Percentiles rank a stretch among this genome's conserved stretches.
phyloP scores from a whole-genome alignment of 441 rosid species.

The Dalechampia spathulata region DNA sequence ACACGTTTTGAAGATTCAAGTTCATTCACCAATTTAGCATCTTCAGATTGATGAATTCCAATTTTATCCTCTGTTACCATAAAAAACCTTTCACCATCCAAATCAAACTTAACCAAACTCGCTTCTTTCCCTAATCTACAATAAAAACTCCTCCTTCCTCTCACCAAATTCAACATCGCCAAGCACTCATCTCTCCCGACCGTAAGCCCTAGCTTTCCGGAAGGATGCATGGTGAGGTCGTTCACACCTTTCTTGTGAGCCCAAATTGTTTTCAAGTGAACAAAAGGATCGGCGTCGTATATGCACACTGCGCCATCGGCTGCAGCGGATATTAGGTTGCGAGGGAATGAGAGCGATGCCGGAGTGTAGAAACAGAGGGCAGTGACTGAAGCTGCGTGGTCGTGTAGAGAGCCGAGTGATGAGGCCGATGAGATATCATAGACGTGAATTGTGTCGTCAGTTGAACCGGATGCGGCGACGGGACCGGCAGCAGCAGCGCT shows the following conservation, averaged over 20 bases:
- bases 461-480: slow-evolving; percentile 74
- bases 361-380: slow-evolving; percentile 75
- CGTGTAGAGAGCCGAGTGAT: slow-evolving; percentile 73
- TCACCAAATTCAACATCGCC: slow-evolving; percentile 78
- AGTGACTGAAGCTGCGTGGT: slow-evolving; percentile 58
- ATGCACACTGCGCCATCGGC: slow-evolving; percentile 78
- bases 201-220: slow-evolving; percentile 72
- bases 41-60: slow-evolving; percentile 75
- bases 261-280: slow-evolving; percentile 58
- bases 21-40: slow-evolving; percentile 66
- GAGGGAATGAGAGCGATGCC: slow-evolving; percentile 64
- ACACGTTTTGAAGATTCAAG: slow-evolving; percentile 50
- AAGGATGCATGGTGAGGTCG: slow-evolving; percentile 65
- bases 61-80: slow-evolving; percentile 55
- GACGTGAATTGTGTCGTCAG: slow-evolving; percentile 75
- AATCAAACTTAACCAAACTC: slow-evolving; percentile 49
- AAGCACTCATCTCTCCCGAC: slow-evolving; percentile 79
- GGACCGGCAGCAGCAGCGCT: slow-evolving; percentile 68
- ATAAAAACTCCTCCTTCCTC: slow-evolving; percentile 81
- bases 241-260: slow-evolving; percentile 67
- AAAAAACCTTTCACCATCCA: slow-evolving; percentile 61
- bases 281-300: slow-evolving; percentile 77
- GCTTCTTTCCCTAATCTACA: slow-evolving; percentile 72
- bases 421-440: slow-evolving; percentile 76
- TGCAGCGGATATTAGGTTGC: slow-evolving; percentile 71